A percentile compares a stretch with the other conserved stretches of the same genome.
Conservation (phyloP, 2,329 filamentous ascomycete genomes). For the Bipolaris cookei region DNA sequence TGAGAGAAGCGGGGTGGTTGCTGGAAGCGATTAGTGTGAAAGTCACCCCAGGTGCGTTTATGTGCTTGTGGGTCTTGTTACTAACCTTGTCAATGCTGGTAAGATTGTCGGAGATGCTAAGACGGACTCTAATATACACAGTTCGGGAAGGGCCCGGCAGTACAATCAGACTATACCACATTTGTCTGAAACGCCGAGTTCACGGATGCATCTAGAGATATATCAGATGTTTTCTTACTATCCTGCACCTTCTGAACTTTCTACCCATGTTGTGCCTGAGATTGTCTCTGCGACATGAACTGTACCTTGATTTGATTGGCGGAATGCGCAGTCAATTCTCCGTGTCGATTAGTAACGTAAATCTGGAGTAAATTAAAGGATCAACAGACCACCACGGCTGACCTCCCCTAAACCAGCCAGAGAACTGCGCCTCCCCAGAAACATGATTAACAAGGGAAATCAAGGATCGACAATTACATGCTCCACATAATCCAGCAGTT, state of each 20-base stretch:
- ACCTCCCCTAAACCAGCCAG: not conserved
- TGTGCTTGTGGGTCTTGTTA: slow-evolving; percentile 20
- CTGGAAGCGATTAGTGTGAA: slow-evolving; percentile 22
- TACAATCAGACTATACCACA: too few species aligned
- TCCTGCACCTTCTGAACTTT: too few species aligned
- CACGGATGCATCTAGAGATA: not conserved
- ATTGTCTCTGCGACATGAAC: too few species aligned
- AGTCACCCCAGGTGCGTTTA: slow-evolving; percentile 9
- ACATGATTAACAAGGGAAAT: not conserved
- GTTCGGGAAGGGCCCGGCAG: too few species aligned
- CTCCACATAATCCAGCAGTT: not conserved
- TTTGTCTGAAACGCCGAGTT: too few species aligned
- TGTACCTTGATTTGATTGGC: slow-evolving; percentile 17
- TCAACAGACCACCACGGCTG: slow-evolving; percentile 5
- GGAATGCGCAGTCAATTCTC: slow-evolving; percentile 9
- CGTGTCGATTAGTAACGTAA: slow-evolving; percentile 15
- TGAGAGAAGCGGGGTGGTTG: slow-evolving; percentile 15
- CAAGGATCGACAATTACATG: not conserved
- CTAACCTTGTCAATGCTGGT: slow-evolving; percentile 15
- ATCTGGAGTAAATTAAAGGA: slow-evolving; percentile 21
- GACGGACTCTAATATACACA: slow-evolving; percentile 5
- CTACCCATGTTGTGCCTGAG: too few species aligned
- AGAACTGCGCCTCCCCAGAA: not conserved
- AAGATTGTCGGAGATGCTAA: slow-evolving; percentile 13
- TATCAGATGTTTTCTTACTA: too few species aligned